These are phyloP conservation scores for Diaporthe ilicicola DNA, from an alignment of 2,329 filamentous ascomycete species.

Conservation along the genomic window DNA sequence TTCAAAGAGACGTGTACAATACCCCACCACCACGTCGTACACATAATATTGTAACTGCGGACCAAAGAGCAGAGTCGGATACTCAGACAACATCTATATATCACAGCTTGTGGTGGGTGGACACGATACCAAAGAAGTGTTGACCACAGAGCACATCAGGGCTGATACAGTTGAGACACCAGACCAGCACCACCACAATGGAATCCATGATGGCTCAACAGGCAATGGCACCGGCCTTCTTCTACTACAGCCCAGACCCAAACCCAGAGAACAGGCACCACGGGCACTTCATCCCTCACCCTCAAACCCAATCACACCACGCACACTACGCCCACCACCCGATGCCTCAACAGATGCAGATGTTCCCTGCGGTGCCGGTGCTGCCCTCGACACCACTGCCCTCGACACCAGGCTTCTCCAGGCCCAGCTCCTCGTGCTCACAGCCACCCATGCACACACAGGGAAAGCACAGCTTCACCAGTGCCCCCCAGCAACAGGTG, in stretches of 20 bases:
- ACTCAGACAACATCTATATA: conserved; percentile 25
- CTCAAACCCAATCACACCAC: conserved; percentile 65
- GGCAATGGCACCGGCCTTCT: conserved; percentile 79
- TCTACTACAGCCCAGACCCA: conserved; percentile 85
- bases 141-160: conserved; percentile 11
- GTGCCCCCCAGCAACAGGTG: conserved; percentile 60
- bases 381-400: conserved; percentile 67
- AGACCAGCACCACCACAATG: conserved; percentile 59
- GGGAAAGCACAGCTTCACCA: conserved; percentile 58
- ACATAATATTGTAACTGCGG: conserved; percentile 40
- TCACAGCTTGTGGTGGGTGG: conserved; percentile 31
- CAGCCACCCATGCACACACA: conserved; percentile 59
- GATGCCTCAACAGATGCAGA: conserved; percentile 55
- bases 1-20: conserved; percentile 41
- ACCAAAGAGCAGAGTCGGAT: conserved; percentile 23
- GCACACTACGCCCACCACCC: conserved; percentile 27
- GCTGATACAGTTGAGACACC: conserved; percentile 35
- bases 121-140: not conserved
- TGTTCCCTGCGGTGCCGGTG: conserved; percentile 65
- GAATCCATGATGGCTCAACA: conserved; percentile 67
- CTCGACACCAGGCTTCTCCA: conserved; percentile 70
- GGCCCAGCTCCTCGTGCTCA: conserved; percentile 72
- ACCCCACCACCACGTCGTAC: conserved; percentile 37
- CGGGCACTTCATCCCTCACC: conserved; percentile 76
- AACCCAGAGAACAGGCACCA: conserved; percentile 77